Evolutionary conservation across 371 early-diverging fungal species (phyloP), one percentile per base, ranked within the genome.

Genomic region (Mortierella sp.): DNA sequence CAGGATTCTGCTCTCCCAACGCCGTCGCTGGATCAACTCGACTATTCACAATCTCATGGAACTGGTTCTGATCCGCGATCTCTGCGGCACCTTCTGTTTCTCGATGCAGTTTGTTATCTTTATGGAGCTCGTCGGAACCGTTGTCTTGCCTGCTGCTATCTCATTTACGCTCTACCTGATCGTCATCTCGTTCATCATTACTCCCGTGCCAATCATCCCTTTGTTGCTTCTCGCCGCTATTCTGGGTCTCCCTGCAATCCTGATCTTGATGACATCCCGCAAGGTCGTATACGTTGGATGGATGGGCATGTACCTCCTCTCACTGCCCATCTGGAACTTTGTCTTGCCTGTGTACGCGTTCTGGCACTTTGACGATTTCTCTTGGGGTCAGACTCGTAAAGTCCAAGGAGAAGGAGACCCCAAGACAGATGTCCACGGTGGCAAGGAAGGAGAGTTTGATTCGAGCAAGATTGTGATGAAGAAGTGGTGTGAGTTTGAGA

Each of bases 291-390:
- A 99, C 83, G 91, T 98, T n/a, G 94, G 94, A 24, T 99, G 99
- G 99, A 97, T 99, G 95, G 70, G 97, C 42, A 93, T 98, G 55
- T 99, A 99, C 83, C 89, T 99, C 19, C 50, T 97, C 21, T 96
- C 97, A 9, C 91, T 99, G 38, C 99, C 99, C 1, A 94, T 99
- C 24, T 99, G 99, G 96, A 97, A 97, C 88, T 95, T 97, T 83
- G 92, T 97, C n/a, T 93, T 99, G 58, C 99, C 99, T 0, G 85
- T 96, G 5, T 99, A 99, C 88, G 95, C 99, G 38, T 99, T 96
- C 90, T 99, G 99, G 99, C 97, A 98, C 88, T 98, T 99, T 91
- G 99, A 99, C 84, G 99, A 99, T 80, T 99, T 99, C 85, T 95
- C 96, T 0, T 99, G 99, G 99, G 99, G 99, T 5, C 95, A 98